Conservation (phyloP, 2,329 filamentous ascomycete species). For the Catunica adiposa region DNA sequence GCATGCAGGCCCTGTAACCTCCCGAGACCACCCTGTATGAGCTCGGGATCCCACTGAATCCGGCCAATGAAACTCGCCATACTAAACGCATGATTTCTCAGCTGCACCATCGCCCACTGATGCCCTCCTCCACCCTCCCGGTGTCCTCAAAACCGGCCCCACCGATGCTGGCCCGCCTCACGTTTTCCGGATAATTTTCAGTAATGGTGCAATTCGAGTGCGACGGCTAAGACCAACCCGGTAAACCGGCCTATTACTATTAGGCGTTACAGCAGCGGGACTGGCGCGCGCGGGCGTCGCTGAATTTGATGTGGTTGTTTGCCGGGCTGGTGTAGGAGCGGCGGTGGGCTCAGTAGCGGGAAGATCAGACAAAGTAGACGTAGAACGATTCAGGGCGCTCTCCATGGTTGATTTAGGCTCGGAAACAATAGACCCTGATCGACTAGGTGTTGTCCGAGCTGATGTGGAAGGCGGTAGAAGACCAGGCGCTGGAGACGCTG, state of each 20-base stretch:
- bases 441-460: background rate
- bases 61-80: background rate
- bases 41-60: background rate
- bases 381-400: background rate
- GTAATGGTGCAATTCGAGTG: conserved; percentile 33
- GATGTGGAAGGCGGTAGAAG: background rate
- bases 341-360: background rate
- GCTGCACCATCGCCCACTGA: background rate
- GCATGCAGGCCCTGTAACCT: background rate
- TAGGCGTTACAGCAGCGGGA: background rate
- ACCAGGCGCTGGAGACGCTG: background rate
- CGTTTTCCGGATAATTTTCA: conserved; percentile 32
- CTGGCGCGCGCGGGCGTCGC: background rate
- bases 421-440: conserved; percentile 3
- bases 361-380: background rate
- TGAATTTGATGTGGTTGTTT: background rate
- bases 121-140: background rate
- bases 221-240: conserved; percentile 36
- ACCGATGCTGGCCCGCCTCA: background rate
- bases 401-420: background rate
- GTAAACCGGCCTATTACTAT: conserved; percentile 23
- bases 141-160: background rate
- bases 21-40: background rate
- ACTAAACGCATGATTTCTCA: background rate
- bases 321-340: background rate